Evolutionary conservation across 495 filamentous ascomycete species (phyloP).

Genomic region (Penicillium antarcticum): DNA sequence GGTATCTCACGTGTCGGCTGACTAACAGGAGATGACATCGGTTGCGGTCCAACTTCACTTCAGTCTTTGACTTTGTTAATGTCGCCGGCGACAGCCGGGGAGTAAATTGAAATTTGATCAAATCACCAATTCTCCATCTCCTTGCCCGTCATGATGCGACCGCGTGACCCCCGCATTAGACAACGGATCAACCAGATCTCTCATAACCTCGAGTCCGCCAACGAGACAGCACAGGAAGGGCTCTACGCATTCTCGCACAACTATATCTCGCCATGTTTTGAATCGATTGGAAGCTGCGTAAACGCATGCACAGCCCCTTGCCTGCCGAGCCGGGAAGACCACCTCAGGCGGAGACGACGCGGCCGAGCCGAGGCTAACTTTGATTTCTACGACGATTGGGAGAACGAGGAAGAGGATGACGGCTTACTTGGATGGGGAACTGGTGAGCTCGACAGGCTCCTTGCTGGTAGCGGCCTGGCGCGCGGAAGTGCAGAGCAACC

Average conservation of each 20-base stretch:
- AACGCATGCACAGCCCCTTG: constrained; percentile 69
- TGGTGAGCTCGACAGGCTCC: constrained; percentile 82
- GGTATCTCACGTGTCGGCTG: constrained; percentile 21
- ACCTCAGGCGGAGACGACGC: constrained; percentile 62
- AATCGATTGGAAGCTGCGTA: constrained; percentile 60
- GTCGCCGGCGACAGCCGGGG: constrained; percentile 11
- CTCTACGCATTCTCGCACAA: constrained; percentile 84
- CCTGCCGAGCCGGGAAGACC: constrained; percentile 70
- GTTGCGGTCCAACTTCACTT: background rate
- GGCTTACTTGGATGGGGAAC: constrained; percentile 70
- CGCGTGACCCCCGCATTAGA: constrained; percentile 87
- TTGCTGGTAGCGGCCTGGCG: constrained; percentile 68
- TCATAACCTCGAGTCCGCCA: constrained; percentile 87
- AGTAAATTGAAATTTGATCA: constrained; percentile 1
- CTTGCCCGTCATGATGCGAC: constrained; percentile 49
- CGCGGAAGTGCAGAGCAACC: constrained; percentile 59
- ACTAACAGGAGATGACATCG: constrained; percentile 25
- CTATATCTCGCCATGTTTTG: constrained; percentile 81
- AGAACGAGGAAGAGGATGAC: constrained; percentile 64
- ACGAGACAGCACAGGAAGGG: constrained; percentile 82
- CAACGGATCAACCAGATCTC: constrained; percentile 92
- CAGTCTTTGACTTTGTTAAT: background rate
- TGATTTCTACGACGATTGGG: constrained; percentile 99
- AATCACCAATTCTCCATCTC: background rate
- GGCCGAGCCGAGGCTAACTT: constrained; percentile 79